phyloP scores from a whole-genome alignment of 345 rosid genomes.

The Euphorbia peplus region DNA sequence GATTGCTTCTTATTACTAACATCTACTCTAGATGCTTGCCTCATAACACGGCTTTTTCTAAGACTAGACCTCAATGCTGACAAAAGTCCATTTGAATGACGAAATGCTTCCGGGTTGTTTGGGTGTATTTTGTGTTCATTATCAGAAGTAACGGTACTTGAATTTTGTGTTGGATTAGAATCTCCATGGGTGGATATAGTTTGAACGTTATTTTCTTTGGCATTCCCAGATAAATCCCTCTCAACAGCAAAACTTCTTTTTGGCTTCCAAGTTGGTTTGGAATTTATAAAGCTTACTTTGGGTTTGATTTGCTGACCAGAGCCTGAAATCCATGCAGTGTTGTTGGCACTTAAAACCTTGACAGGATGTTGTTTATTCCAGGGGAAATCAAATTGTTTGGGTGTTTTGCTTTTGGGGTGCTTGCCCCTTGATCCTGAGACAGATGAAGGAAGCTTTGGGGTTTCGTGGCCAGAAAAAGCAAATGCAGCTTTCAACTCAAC shows the following conservation, averaged over 20 bases:
- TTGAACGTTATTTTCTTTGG: conserved; percentile 17
- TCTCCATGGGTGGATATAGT: neutral
- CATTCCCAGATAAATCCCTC: conserved; percentile 16
- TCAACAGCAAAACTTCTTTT: conserved; percentile 29
- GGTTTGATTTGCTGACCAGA: conserved; percentile 28
- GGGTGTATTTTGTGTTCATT: conserved; percentile 28
- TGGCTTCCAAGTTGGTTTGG: conserved; percentile 30
- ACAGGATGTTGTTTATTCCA: conserved; percentile 26
- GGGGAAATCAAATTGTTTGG: conserved; percentile 20
- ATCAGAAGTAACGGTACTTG: conserved; percentile 40
- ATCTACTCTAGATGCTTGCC: conserved; percentile 53
- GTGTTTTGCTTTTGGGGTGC: conserved; percentile 35
- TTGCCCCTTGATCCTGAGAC: conserved; percentile 66
- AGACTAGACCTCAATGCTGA: conserved; percentile 37
- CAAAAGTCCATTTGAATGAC: conserved; percentile 37
- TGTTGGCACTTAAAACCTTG: conserved; percentile 30
- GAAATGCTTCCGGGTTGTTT: conserved; percentile 25
- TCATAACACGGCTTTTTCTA: conserved; percentile 48
- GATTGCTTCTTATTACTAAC: conserved; percentile 21
- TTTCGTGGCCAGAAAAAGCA: conserved; percentile 27
- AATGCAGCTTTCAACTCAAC: conserved; percentile 43
- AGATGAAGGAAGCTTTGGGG: conserved; percentile 45
- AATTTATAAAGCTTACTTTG: conserved; percentile 24
- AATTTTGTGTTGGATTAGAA: too few species aligned
- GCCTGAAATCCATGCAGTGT: conserved; percentile 20